Evolutionary conservation across 2,329 filamentous ascomycete species (phyloP), one percentile per base, ranked within the genome.

Genomic region (Raffaelea deltoideospora): DNA sequence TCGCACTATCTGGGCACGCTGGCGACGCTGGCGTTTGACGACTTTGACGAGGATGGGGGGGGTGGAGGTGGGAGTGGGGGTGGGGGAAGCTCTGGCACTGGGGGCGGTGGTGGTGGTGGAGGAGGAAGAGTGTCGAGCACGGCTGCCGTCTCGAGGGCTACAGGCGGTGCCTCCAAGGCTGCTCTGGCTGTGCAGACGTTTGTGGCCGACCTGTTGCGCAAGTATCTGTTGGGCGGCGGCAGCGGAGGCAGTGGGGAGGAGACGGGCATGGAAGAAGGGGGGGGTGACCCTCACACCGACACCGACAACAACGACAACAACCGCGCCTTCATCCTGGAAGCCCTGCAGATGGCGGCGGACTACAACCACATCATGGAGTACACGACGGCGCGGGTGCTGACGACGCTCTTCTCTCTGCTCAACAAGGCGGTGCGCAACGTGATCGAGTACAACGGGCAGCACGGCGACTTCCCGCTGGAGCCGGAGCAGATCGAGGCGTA

Each of bases 291-390:
- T 13, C 8, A 26, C 23, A 26, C 8, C 23, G 23, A 26, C 8
- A 13, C 8, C 23, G 23, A 26, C 8, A 26, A 13, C 23, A 26
- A 13, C 23, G 23, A 13, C 23, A 79, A 70, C 0, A 76, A 72
- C 7, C 85, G 94, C 47, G 69, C 83, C 47, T 88, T 98, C 50
- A 76, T 96, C 31, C 61, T 77, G 21, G 77, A 80, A 43, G 81
- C 79, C 4, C 69, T 98, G 5, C 69, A 77, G 37, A 70, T 84
- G 53, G 86, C 88, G 4, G 69, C 73, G 48, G 65, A 65, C 27
- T 92, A 84, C 62, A 83, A 79, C 44, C 90, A 99, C 56, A 98
- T 99, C 54, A 99, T 99, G 90, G 85, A 95, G 48, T 98, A 90
- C 53, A 96, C 90, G 0, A 71, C 83, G 34, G 84, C 88, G 34